Percentiles rank a stretch among this genome's conserved stretches.
These are phyloP conservation scores for Populus tremula DNA, from an alignment of 345 rosid genomes.

Conservation along the genomic window DNA sequence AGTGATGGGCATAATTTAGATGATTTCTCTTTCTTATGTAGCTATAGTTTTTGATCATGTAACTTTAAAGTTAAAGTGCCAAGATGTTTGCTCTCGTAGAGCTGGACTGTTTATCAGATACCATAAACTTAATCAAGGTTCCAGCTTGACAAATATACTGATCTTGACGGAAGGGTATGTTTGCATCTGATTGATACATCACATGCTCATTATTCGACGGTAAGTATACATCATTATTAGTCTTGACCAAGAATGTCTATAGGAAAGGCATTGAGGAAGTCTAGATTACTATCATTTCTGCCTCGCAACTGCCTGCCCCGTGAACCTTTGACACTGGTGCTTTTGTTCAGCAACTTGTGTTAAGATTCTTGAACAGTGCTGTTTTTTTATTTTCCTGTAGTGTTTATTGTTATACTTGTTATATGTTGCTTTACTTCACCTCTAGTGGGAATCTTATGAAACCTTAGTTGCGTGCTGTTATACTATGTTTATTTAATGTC, in stretches of 20 bases:
- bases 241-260: no score
- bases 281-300: not conserved
- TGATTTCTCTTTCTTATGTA: no score
- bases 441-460: no score
- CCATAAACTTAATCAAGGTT: not conserved
- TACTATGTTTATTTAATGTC: not conserved
- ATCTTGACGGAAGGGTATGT: not conserved
- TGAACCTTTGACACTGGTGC: not conserved
- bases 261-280: not conserved
- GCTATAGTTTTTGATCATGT: not conserved
- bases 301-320: not conserved
- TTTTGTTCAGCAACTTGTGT: not conserved
- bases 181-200: no score
- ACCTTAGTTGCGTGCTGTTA: no score
- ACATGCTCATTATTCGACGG: no score
- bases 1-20: no score
- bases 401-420: not conserved
- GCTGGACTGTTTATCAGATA: not conserved
- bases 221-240: no score
- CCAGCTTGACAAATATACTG: not conserved
- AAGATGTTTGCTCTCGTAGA: not conserved
- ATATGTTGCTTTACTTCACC: no score
- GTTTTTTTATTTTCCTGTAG: not conserved
- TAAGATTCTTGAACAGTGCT: not conserved
- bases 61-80: not conserved